Conservation (phyloP, 2,329 filamentous ascomycete species). For the Endoconidiophora laricicola region DNA sequence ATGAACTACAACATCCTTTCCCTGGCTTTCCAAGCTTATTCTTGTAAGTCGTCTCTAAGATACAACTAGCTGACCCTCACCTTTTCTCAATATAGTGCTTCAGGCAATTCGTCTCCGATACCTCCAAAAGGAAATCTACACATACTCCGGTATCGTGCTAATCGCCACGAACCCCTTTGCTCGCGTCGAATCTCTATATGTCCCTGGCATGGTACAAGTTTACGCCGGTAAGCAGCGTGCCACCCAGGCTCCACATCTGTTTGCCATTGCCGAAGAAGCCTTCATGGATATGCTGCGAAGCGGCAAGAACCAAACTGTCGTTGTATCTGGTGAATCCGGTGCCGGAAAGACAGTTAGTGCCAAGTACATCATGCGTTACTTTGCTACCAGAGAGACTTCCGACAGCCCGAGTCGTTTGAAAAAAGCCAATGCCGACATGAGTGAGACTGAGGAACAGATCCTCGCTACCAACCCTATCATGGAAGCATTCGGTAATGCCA, state of each 20-base stretch:
- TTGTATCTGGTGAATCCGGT: constrained; percentile 98
- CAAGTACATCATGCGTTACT: constrained; percentile 99
- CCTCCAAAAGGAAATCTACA: constrained; percentile 97
- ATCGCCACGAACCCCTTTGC: constrained; percentile 98
- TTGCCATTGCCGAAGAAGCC: constrained; percentile 96
- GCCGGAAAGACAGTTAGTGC: constrained; percentile 98
- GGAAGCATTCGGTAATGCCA: constrained; percentile 98
- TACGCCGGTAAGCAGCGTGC: constrained; percentile 94
- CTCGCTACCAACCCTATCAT: constrained; percentile 97
- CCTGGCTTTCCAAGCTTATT: too few relatives aligned
- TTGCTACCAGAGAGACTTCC: constrained; percentile 88
- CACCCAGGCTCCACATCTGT: constrained; percentile 92
- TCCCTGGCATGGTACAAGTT: constrained; percentile 98
- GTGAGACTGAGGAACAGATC: constrained; percentile 96
- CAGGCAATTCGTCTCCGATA: constrained; percentile 97
- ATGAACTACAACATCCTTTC: constrained; percentile 20
- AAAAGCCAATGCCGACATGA: constrained; percentile 66
- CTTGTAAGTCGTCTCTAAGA: neutral
- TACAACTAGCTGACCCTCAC: neutral
- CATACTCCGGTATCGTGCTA: constrained; percentile 94
- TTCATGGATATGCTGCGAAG: constrained; percentile 99
- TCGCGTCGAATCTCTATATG: constrained; percentile 91
- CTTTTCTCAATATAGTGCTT: constrained; percentile 43
- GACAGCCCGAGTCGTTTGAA: constrained; percentile 68
- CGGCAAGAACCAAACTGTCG: constrained; percentile 90